Base-by-base conservation (phyloP, 163 green algal species). In the Chloroidium sp. region DNA sequence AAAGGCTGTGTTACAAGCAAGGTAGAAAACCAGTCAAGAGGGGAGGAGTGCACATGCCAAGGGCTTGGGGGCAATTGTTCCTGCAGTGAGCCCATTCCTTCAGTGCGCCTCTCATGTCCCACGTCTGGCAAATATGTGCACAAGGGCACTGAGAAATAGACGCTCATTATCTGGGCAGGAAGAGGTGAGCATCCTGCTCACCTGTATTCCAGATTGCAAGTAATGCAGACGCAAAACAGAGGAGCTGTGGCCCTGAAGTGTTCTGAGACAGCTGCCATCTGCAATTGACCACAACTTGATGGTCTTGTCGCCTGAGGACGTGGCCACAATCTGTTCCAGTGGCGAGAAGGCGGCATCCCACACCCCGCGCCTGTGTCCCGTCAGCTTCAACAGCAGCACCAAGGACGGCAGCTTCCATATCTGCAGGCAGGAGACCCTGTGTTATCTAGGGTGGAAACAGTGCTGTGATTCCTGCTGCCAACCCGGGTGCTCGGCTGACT, bases 261-360 rank as follows among this genome's bases (percentile, higher is more conserved):
- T 98, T 57, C 91, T 87, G 69, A 99, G 81, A 88, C 96, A 99
- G 60, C 78, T 82, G 78, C 92, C 89, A 69, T 97, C 93, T 0
- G 80, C 62, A 10, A 97, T 80, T 0, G 87, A 87, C 95, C 95
- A 99, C 79, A 99, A 82, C 81, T 92, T 91, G 58, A 98, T 79
- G 4, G 91, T 95, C 81, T 91, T 92, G 88, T 98, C 95, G 13
- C 89, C 93, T 80, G 78, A 86, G 76, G 80, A 82, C 1, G 85
- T 90, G 36, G 78, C 74, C n/a, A 90, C 78, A 79, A 90, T 84
- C 57, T 94, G 89, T 75, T 98, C 96, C 57, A 97, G 87, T 2
- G 95, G 94, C 0, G 93, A 96, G 83, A 99, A 99, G 62, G 90
- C 84, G 58, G 95, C 90, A 14, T 84, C 87, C 96, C 96, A 99